phyloP scores from a whole-genome alignment of 129 eudicot species.

The Pulicaria dysenterica region DNA sequence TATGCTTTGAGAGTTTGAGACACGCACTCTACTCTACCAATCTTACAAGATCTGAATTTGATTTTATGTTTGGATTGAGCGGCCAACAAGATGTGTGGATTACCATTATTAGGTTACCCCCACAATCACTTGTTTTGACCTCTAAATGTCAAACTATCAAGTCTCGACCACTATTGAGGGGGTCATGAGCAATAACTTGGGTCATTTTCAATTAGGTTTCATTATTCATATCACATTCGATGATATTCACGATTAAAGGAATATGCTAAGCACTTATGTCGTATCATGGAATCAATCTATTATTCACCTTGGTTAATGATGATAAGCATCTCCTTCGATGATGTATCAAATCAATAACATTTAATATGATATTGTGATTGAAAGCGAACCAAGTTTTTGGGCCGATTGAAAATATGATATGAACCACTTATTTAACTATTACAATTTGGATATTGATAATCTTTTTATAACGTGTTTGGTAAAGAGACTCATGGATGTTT shows the following conservation, averaged over 20 bases:
- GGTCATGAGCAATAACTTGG: slow-evolving; percentile 35
- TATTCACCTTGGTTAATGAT: slow-evolving; percentile 14
- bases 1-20: too few species aligned
- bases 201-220: slow-evolving; percentile 40
- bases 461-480: too few species aligned
- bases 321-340: slow-evolving; percentile 19
- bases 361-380: background rate
- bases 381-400: background rate
- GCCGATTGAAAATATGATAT: too few species aligned
- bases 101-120: slow-evolving; percentile 31
- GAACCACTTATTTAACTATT: too few species aligned
- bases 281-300: slow-evolving; percentile 26
- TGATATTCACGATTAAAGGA: slow-evolving; percentile 26
- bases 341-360: slow-evolving; percentile 22
- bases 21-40: background rate
- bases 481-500: too few species aligned
- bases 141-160: slow-evolving; percentile 23
- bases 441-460: too few species aligned
- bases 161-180: slow-evolving; percentile 28
- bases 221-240: slow-evolving; percentile 25
- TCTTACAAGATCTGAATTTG: background rate
- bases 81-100: slow-evolving; percentile 35
- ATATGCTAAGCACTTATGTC: slow-evolving; percentile 34
- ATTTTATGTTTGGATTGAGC: background rate
- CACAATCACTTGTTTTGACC: slow-evolving; percentile 27